These are phyloP conservation scores for Apiospora aurea DNA, from an alignment of 2,329 filamentous ascomycete genomes.

Conservation along the genomic window DNA sequence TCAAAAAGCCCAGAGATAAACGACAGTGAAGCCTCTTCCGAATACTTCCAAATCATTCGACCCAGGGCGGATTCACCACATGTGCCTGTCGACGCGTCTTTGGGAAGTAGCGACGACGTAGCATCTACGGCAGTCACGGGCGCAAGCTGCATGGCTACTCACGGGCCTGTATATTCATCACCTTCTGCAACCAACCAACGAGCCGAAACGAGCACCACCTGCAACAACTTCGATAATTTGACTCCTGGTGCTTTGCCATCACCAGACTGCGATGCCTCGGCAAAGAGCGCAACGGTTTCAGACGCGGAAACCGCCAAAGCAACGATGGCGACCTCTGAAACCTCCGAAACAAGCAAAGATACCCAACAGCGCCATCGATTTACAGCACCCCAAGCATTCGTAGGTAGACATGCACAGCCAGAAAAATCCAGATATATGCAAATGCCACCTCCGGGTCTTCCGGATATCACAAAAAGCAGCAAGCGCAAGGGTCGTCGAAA, in stretches of 20 bases:
- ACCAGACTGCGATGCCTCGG: not conserved
- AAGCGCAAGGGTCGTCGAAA: conserved; percentile 22
- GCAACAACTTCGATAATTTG: not conserved
- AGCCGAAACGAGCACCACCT: not conserved
- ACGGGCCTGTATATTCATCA: conserved; percentile 31
- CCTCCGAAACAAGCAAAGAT: not conserved
- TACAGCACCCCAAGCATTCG: conserved; percentile 23
- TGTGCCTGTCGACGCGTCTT: not conserved
- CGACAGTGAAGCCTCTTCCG: not conserved
- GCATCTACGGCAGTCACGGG: conserved; percentile 23
- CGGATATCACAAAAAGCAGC: not conserved
- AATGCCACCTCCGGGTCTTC: not conserved
- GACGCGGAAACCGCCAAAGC: conserved; percentile 3
- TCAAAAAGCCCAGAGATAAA: conserved; percentile 25
- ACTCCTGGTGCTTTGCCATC: not conserved
- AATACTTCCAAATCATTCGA: not conserved
- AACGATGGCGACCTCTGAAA: conserved; percentile 13
- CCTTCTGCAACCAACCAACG: not conserved
- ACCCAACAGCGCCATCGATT: conserved; percentile 8
- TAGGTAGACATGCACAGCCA: conserved; percentile 23
- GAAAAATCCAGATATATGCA: not conserved
- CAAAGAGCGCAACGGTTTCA: not conserved
- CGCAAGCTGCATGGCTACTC: conserved; percentile 33
- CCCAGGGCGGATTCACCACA: conserved; percentile 23
- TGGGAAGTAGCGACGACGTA: conserved; percentile 11